These are phyloP conservation scores for Sordaria brevicollis DNA, from an alignment of 495 filamentous ascomycete genomes.

Conservation along the genomic window DNA sequence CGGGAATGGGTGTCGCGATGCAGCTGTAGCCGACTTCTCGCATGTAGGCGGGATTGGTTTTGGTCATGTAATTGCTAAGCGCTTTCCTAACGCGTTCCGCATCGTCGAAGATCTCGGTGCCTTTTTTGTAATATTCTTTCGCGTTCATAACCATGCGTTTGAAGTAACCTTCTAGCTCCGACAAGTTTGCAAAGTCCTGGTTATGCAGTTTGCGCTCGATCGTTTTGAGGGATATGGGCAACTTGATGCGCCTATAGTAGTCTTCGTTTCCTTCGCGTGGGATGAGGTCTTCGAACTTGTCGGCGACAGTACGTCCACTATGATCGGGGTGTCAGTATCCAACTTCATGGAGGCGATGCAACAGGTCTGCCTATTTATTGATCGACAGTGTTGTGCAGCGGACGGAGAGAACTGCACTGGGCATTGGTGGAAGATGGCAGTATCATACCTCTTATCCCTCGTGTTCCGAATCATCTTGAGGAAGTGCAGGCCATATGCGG, in stretches of 20 bases:
- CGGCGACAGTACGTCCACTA: conserved; percentile 58
- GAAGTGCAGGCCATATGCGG: conserved; percentile 53
- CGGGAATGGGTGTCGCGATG: conserved; percentile 49
- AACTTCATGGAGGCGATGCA: neutral
- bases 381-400: neutral
- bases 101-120: conserved; percentile 56
- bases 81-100: conserved; percentile 67
- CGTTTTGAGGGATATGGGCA: conserved; percentile 65
- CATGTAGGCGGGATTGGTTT: conserved; percentile 63
- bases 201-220: conserved; percentile 61
- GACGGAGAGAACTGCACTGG: neutral
- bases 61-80: conserved; percentile 64
- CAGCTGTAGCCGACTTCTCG: conserved; percentile 44
- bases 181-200: conserved; percentile 50
- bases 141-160: conserved; percentile 71
- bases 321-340: conserved; percentile 8
- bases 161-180: conserved; percentile 58
- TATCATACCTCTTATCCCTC: conserved; percentile 58
- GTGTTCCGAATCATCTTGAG: conserved; percentile 54
- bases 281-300: conserved; percentile 60
- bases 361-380: neutral
- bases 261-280: conserved; percentile 50
- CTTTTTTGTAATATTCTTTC: conserved; percentile 59
- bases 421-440: neutral
- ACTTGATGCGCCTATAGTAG: conserved; percentile 61